phyloP scores from a whole-genome alignment of 148 eudicot species.

The Rhododendron ferrugineum region DNA sequence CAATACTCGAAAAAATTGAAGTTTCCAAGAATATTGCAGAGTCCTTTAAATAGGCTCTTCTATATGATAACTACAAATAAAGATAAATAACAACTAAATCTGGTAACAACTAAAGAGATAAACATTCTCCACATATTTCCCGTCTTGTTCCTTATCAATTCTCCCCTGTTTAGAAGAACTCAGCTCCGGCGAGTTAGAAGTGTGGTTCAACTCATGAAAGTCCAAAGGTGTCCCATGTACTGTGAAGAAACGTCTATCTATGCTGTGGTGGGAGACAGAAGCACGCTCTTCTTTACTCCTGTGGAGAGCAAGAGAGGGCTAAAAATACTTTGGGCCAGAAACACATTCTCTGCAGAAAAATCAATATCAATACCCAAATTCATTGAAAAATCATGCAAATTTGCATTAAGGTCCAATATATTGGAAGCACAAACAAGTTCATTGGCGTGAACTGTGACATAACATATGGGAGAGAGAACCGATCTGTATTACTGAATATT shows the following conservation, averaged over 20 bases:
- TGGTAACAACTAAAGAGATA: not conserved
- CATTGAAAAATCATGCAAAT: not conserved
- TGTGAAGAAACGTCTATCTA: not conserved
- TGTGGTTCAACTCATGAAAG: not conserved
- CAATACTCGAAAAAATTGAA: not conserved
- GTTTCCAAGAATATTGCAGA: not conserved
- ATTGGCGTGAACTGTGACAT: no score
- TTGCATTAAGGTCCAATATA: not conserved
- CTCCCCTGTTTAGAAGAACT: not conserved
- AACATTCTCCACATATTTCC: not conserved
- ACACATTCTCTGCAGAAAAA: not conserved
- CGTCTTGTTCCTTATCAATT: not conserved
- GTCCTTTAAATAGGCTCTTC: no score
- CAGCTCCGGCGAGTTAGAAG: not conserved
- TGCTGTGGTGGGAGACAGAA: no score
- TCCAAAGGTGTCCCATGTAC: no score
- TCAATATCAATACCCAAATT: not conserved
- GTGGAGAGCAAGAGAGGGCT: not conserved
- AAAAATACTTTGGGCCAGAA: not conserved
- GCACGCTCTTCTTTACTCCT: no score
- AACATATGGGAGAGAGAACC: no score
- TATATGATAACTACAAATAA: no score
- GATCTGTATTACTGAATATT: no score
- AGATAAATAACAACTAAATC: no score
- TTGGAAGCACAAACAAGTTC: not conserved